A percentile compares a stretch with the other conserved stretches of the same genome.
phyloP scores from a whole-genome alignment of 192 early-diverging fungal genomes.

The Coemansia sp. region DNA sequence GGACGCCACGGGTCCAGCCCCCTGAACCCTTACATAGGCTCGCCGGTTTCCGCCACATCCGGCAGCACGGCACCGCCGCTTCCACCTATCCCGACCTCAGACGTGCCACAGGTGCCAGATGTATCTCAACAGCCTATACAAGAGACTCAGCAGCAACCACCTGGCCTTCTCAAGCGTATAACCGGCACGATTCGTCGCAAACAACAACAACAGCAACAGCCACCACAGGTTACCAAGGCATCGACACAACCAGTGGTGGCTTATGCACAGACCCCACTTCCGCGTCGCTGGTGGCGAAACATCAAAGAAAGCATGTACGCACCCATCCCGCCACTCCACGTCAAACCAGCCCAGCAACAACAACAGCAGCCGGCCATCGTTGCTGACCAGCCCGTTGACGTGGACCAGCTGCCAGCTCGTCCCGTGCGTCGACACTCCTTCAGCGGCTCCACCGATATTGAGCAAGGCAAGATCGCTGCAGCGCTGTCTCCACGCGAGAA shows the following conservation, averaged over 20 bases:
- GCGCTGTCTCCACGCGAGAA: constrained; percentile 46
- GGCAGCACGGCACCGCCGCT: constrained; percentile 45
- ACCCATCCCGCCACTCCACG: constrained; percentile 51
- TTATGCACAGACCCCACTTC: constrained; percentile 35
- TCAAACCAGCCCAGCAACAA: constrained; percentile 4
- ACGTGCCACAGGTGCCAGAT: not conserved
- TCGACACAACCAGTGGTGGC: not conserved
- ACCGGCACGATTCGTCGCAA: constrained; percentile 34
- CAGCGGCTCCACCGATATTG: constrained; percentile 48
- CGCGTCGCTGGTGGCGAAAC: constrained; percentile 55
- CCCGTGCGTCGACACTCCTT: constrained; percentile 49
- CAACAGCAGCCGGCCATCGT: not conserved
- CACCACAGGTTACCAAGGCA: not conserved
- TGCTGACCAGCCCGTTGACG: too few relatives aligned
- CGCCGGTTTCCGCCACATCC: constrained; percentile 1
- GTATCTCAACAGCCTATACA: not conserved
- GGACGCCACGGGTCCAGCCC: constrained; percentile 54
- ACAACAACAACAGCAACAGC: constrained; percentile 9
- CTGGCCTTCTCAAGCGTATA: constrained; percentile 32
- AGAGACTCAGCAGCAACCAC: constrained; percentile 14
- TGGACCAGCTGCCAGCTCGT: constrained; percentile 18
- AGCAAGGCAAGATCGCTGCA: constrained; percentile 37
- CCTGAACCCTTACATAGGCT: constrained; percentile 39
- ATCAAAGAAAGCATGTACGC: constrained; percentile 54
- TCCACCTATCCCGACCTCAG: constrained; percentile 28